A percentile compares a stretch with the other conserved stretches of the same genome.
phyloP scores from a whole-genome alignment of 805 yeast genomes.

The Soucietia sequanensis region DNA sequence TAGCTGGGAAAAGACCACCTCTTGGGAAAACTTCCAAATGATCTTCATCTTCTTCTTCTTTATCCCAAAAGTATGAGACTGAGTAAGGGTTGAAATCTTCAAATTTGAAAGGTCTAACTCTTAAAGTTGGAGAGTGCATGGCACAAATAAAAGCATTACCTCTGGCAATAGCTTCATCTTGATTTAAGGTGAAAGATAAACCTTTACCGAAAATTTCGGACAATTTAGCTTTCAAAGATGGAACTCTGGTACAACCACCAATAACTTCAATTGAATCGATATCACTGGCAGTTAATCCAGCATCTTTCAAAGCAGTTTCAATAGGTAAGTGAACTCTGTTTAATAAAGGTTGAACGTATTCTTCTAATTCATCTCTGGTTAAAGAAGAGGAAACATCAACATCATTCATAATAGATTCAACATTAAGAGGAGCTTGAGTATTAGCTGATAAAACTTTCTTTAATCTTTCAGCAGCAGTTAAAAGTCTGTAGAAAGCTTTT shows the following conservation, averaged over 20 bases:
- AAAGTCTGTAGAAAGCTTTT: conserved; percentile 92
- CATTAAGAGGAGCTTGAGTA: conserved; percentile 87
- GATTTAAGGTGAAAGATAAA: conserved; percentile 92
- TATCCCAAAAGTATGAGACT: conserved; percentile 93
- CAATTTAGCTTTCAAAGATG: conserved; percentile 81
- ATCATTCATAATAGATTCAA: conserved; percentile 97
- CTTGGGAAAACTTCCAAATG: conserved; percentile 96
- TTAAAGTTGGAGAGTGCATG: conserved; percentile 96
- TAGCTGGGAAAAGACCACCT: conserved; percentile 90
- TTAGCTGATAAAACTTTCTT: conserved; percentile 97
- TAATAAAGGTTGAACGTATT: conserved; percentile 77
- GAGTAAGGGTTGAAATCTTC: conserved; percentile 92
- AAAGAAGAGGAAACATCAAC: conserved; percentile 89
- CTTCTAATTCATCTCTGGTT: conserved; percentile 91
- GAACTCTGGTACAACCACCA: conserved; percentile 99
- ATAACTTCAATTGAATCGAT: conserved; percentile 90
- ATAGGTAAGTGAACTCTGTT: conserved; percentile 75
- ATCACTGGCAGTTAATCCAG: conserved; percentile 69
- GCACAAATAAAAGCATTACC: conserved; percentile 99
- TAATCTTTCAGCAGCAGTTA: conserved; percentile 86
- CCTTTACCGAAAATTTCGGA: conserved; percentile 78
- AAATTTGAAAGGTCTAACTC: conserved; percentile 98
- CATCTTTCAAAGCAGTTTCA: conserved; percentile 75
- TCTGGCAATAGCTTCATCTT: conserved; percentile 98
- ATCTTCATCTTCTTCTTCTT: conserved; percentile 86